Conservation (phyloP, 495 filamentous ascomycete species). For the Penicillium lagena region DNA sequence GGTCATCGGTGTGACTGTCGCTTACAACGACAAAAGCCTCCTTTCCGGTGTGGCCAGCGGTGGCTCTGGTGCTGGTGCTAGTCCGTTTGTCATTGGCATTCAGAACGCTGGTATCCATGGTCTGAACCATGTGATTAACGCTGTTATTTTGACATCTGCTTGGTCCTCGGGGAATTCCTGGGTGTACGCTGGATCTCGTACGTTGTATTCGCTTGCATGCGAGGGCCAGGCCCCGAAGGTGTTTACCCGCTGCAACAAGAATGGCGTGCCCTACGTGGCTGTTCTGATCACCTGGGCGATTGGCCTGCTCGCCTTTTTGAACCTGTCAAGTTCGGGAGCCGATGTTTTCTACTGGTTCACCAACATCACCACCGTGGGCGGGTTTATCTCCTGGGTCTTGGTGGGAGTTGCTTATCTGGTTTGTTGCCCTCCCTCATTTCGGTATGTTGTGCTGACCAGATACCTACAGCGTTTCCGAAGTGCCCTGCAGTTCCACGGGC, state of each 20-base stretch:
- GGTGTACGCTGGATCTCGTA: constrained; percentile 67
- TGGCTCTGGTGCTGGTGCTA: constrained; percentile 38
- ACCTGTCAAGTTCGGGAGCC: constrained; percentile 28
- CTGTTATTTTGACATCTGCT: constrained; percentile 60
- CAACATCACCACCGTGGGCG: constrained; percentile 55
- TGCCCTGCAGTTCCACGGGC: constrained; percentile 30
- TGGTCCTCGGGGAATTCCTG: constrained; percentile 69
- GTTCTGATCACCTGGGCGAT: constrained; percentile 41
- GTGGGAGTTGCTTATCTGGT: constrained; percentile 27
- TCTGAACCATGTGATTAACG: constrained; percentile 71
- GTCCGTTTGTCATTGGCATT: constrained; percentile 53
- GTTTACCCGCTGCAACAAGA: constrained; percentile 30
- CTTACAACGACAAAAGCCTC: constrained; percentile 45
- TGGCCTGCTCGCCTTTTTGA: constrained; percentile 45
- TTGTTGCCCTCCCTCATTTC: neutral
- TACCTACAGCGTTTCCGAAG: constrained; percentile 34
- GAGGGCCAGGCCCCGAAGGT: constrained; percentile 58
- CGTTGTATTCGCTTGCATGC: constrained; percentile 67
- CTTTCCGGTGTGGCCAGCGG: constrained; percentile 40
- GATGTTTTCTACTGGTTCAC: constrained; percentile 53
- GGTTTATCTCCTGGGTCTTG: constrained; percentile 53
- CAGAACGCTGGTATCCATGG: constrained; percentile 54
- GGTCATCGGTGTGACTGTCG: constrained; percentile 48
- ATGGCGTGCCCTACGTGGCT: constrained; percentile 44
- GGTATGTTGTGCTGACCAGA: neutral